phyloP scores from a whole-genome alignment of 2,329 filamentous ascomycete genomes.

The Penicillium sp. region DNA sequence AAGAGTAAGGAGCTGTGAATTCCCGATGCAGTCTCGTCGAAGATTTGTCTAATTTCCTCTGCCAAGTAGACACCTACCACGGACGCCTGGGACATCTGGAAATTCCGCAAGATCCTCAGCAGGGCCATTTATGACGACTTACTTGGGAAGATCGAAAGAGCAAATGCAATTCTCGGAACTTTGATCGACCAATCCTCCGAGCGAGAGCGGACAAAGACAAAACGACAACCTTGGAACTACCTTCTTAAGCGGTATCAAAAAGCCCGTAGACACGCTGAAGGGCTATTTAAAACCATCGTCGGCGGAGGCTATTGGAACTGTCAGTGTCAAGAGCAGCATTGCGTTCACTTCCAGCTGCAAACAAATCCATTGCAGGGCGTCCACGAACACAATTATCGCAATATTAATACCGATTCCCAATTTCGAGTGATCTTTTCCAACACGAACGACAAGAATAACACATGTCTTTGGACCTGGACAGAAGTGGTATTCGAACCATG shows the following conservation, averaged over 20 bases:
- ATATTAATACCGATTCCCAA: background rate
- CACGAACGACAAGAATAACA: too few species aligned
- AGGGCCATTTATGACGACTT: background rate
- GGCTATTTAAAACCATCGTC: conserved; percentile 3
- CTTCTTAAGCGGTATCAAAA: conserved; percentile 7
- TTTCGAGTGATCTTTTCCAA: background rate
- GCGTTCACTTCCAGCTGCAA: background rate
- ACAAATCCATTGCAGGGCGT: too few species aligned
- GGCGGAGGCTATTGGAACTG: background rate
- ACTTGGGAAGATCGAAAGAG: background rate
- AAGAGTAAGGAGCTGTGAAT: too few species aligned
- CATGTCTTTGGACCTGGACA: too few species aligned
- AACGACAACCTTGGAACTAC: background rate
- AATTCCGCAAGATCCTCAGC: background rate
- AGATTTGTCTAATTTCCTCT: too few species aligned
- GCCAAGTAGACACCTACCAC: too few species aligned
- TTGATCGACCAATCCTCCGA: background rate
- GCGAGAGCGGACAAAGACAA: background rate
- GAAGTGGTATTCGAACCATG: too few species aligned
- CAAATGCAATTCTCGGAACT: background rate
- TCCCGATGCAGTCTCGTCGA: too few species aligned
- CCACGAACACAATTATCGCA: too few species aligned
- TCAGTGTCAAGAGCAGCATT: background rate
- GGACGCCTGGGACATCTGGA: too few species aligned
- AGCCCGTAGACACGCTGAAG: background rate